A percentile compares a stretch with the other conserved stretches of the same genome.
phyloP scores from a whole-genome alignment of 352 stramenopile species.

The Phytophthora aleatoria region DNA sequence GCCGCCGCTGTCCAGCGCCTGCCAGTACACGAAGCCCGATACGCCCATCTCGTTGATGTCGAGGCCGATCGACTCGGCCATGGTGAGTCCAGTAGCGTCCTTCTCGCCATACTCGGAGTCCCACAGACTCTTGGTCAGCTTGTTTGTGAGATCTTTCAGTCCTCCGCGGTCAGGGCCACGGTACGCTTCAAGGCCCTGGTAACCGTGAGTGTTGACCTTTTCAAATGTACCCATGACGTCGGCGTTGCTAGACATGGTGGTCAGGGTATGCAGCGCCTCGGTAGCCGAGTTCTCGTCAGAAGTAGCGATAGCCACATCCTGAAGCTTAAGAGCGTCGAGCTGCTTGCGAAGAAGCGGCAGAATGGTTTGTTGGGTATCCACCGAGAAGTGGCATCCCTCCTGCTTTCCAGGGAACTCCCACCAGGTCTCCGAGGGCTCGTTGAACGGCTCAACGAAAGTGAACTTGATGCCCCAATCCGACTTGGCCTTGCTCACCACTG shows the following conservation, averaged over 20 bases:
- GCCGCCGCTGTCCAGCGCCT: conserved; percentile 53
- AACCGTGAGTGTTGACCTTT: conserved; percentile 68
- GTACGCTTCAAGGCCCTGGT: conserved; percentile 52
- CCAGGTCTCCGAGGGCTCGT: conserved; percentile 56
- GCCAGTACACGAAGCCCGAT: conserved; percentile 66
- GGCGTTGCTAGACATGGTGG: conserved; percentile 23
- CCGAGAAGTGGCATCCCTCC: conserved; percentile 56
- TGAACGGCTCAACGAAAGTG: conserved; percentile 63
- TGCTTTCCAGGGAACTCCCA: conserved; percentile 56
- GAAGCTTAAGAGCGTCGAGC: conserved; percentile 39
- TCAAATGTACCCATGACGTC: conserved; percentile 33
- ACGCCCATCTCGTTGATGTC: conserved; percentile 69
- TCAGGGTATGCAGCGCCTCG: conserved; percentile 37
- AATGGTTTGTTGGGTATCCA: conserved; percentile 44
- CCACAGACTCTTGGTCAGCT: conserved; percentile 51
- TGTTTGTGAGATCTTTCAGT: conserved; percentile 39
- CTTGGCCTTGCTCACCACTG: conserved; percentile 43
- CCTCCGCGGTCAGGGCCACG: conserved; percentile 40
- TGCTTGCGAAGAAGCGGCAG: conserved; percentile 45
- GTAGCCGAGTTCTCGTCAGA: conserved; percentile 64
- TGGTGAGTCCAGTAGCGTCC: conserved; percentile 52
- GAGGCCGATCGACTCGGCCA: conserved; percentile 59
- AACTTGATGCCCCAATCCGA: conserved; percentile 53
- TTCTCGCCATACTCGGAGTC: conserved; percentile 63
- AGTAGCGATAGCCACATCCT: conserved; percentile 39